Conservation (phyloP, 1,139 yeast species). For the Debaryomyces robertsiae region DNA sequence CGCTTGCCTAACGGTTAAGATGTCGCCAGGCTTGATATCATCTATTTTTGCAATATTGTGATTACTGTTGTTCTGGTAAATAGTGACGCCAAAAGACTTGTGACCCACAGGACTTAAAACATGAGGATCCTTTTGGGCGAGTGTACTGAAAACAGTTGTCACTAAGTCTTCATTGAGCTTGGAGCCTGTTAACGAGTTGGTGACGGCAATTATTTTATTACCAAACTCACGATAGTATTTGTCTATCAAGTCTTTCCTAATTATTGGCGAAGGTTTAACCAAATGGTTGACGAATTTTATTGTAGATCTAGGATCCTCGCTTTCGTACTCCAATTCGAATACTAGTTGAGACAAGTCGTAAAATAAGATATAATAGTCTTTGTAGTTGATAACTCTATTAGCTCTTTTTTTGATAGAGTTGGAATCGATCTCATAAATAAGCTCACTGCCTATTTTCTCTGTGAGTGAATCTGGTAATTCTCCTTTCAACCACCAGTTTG, state of each 20-base stretch:
- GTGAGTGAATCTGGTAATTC: constrained; percentile 61
- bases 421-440: constrained; percentile 68
- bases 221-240: constrained; percentile 52
- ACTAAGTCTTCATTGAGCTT: constrained; percentile 32
- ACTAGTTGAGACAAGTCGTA: constrained; percentile 72
- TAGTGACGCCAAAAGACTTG: constrained; percentile 71
- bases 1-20: constrained; percentile 74
- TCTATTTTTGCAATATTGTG: constrained; percentile 60
- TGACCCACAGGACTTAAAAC: constrained; percentile 63
- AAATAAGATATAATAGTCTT: constrained; percentile 74
- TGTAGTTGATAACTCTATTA: constrained; percentile 48
- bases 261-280: constrained; percentile 48
- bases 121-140: constrained; percentile 13
- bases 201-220: constrained; percentile 40
- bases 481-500: constrained; percentile 67
- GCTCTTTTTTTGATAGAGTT: constrained; percentile 59
- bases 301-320: constrained; percentile 56
- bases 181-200: constrained; percentile 45
- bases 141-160: constrained; percentile 18
- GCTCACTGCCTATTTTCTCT: constrained; percentile 46
- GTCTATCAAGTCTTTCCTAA: constrained; percentile 53
- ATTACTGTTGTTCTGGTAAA: constrained; percentile 52
- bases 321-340: constrained; percentile 58
- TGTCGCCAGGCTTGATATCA: constrained; percentile 80
- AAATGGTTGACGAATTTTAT: constrained; percentile 47